Percentiles rank a stretch among this genome's conserved stretches.
phyloP scores from a whole-genome alignment of 1,139 yeast genomes.

The Magnusiomyces ingens region DNA sequence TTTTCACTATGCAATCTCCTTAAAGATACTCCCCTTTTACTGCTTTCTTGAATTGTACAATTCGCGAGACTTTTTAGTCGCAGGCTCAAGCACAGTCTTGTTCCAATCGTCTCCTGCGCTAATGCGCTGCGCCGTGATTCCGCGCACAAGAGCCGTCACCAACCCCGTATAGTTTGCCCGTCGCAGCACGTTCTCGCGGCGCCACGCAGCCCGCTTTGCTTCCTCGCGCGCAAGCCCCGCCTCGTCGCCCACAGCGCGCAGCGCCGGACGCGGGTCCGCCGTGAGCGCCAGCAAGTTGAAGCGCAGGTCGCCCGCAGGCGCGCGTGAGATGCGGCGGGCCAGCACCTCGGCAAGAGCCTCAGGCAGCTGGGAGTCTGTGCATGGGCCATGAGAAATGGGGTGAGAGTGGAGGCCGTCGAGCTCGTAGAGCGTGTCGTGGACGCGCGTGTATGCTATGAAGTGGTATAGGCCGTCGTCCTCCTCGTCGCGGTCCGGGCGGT shows the following conservation, averaged over 20 bases:
- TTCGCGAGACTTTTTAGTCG: slow-evolving; percentile 18
- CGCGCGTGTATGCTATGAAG: slow-evolving; percentile 49
- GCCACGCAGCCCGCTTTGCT: slow-evolving; percentile 37
- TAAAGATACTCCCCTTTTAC: neutral
- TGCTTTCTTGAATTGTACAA: neutral
- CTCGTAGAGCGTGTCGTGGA: slow-evolving; percentile 50
- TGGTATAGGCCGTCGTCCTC: slow-evolving; percentile 55
- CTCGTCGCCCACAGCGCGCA: slow-evolving; percentile 38
- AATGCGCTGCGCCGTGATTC: slow-evolving; percentile 24
- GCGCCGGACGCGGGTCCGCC: slow-evolving; percentile 42
- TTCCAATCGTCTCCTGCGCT: slow-evolving; percentile 44
- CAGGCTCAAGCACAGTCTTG: slow-evolving; percentile 32
- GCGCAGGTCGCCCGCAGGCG: slow-evolving; percentile 45
- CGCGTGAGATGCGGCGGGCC: slow-evolving; percentile 41
- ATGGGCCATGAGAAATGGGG: slow-evolving; percentile 50
- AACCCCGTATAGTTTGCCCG: slow-evolving; percentile 52
- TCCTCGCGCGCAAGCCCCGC: slow-evolving; percentile 32
- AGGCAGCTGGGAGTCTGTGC: slow-evolving; percentile 9
- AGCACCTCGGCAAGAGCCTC: slow-evolving; percentile 37
- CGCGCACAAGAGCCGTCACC: slow-evolving; percentile 42
- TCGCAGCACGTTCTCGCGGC: slow-evolving; percentile 41
- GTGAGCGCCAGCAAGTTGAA: slow-evolving; percentile 57
- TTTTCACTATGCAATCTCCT: neutral
- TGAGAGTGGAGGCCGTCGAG: slow-evolving; percentile 57
- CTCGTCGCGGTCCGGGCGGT: slow-evolving; percentile 28